phyloP scores from a whole-genome alignment of 1,284 basidiomycete genomes.

The Malassezia equina region DNA sequence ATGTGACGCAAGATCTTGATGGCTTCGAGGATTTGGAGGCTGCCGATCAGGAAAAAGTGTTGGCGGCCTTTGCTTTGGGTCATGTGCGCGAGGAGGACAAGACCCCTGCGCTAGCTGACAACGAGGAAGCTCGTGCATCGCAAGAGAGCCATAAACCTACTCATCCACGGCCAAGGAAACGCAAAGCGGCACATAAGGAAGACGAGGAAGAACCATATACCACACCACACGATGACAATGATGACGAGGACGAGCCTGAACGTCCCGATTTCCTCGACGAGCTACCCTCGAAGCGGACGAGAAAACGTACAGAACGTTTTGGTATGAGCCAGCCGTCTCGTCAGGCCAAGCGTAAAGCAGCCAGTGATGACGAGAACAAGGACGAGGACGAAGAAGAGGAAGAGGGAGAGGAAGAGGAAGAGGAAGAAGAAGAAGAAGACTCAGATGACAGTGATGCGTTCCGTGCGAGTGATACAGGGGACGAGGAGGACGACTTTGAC shows the following conservation, averaged over 20 bases:
- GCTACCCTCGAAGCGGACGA: constrained; percentile 9
- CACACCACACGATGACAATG: background rate
- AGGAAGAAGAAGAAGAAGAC: constrained; percentile 2
- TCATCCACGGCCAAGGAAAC: background rate
- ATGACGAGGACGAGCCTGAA: background rate
- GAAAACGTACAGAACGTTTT: constrained; percentile 5
- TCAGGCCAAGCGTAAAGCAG: background rate
- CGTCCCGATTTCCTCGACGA: background rate
- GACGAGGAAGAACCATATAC: background rate
- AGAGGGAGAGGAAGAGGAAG: background rate
- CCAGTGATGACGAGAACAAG: background rate
- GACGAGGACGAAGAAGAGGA: constrained; percentile 4
- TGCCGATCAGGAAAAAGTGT: constrained; percentile 8
- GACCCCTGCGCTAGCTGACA: constrained; percentile 7
- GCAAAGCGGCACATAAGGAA: background rate
- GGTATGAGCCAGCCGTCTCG: background rate
- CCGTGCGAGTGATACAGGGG: background rate
- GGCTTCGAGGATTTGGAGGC: constrained; percentile 12
- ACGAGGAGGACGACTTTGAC: background rate
- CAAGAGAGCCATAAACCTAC: background rate
- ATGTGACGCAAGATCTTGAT: constrained; percentile 13
- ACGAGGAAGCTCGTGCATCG: background rate
- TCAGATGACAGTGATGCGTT: constrained; percentile 5
- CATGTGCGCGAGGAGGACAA: constrained; percentile 12
- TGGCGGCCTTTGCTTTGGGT: constrained; percentile 12